phyloP scores from a whole-genome alignment of 2,329 filamentous ascomycete genomes.

The Fusarium acutatum region DNA sequence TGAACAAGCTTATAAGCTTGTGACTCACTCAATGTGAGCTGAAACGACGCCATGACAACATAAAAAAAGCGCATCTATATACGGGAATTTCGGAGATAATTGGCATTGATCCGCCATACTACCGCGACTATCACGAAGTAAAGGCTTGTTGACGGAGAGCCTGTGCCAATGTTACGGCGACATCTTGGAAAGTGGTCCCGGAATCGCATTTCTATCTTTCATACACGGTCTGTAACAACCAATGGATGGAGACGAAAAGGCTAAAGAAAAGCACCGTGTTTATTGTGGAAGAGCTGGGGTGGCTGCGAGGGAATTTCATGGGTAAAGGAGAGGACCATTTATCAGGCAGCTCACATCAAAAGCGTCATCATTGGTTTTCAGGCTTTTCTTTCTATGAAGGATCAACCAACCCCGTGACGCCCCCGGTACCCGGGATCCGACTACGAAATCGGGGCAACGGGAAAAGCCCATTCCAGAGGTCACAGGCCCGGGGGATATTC shows the following conservation, averaged over 20 bases:
- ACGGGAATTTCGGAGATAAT: conserved; percentile 21
- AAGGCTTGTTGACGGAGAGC: conserved; percentile 2
- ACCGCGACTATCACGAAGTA: conserved; percentile 2
- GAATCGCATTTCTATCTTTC: conserved; percentile 16
- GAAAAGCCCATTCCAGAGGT: conserved; percentile 19
- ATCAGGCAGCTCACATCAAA: conserved; percentile 3
- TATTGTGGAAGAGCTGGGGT: conserved; percentile 16
- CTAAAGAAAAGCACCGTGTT: conserved; percentile 38
- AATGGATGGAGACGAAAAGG: conserved; percentile 21
- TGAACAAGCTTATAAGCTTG: conserved; percentile 29
- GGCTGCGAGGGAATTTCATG: not conserved
- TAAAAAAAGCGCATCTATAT: conserved; percentile 29
- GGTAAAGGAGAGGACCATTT: conserved; percentile 11
- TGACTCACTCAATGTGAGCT: conserved; percentile 27
- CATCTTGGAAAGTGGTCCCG: conserved; percentile 27
- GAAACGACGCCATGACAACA: conserved; percentile 31
- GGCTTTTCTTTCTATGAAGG: conserved; percentile 14
- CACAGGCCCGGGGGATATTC: conserved; percentile 30
- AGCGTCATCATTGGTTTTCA: conserved; percentile 16
- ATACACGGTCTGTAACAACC: conserved; percentile 25
- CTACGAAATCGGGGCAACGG: conserved; percentile 19
- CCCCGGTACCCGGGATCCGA: conserved; percentile 3
- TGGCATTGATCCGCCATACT: conserved; percentile 11
- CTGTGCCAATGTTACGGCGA: not conserved
- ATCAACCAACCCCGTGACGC: conserved; percentile 30